Base-by-base conservation (phyloP, 768 basidiomycete genomes). In the Cystoderma amianthinum region DNA sequence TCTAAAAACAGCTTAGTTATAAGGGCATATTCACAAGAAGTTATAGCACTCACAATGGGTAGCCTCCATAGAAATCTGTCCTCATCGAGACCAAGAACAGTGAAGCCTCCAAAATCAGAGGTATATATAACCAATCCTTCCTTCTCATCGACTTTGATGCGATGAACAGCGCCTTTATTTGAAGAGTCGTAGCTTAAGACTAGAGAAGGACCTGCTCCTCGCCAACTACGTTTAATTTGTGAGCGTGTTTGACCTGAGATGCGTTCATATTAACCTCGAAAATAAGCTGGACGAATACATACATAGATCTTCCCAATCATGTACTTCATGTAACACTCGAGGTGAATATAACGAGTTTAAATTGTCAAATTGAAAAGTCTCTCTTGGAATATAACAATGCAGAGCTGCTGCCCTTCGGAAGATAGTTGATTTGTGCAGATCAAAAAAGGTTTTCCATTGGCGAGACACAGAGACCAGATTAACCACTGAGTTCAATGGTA, bases 141-240 rank as follows among this genome's bases (percentile, higher is more conserved):
- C 22, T 65, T 58, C 49, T 84, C 76, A 43, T 91, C 88, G 16
- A 84, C 71, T 59, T 90, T 90, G 61, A 89, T 78, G 5, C 85
- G 76, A 58, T 89, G 85, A 0, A 85, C 77, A 3, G 54, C 50
- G 18, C 48, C 46, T 22, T 68, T 65, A 16, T 69, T 64, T 4
- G 64, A 42, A 5, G 55, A 43, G 1, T 53, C 47, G 25, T 72
- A 57, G n/a, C 59, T 44, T 16, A 56, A 67, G 11, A 62, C 51
- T 2, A 47, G 47, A 9, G 74, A 74, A 2, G 68, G 63, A 0
- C 64, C 73, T 25, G 62, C 59, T 5, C 78, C 85, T 2, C 59
- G 48, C 85, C 84, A 87, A 32, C 69, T 72, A 20, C 55, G 61
- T 38, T 69, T 61, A 36, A 79, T 64, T 32, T 61, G 59, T 28